These are phyloP conservation scores for Graphiopsis chlorocephala DNA, from an alignment of 2,329 filamentous ascomycete genomes.

Conservation along the genomic window DNA sequence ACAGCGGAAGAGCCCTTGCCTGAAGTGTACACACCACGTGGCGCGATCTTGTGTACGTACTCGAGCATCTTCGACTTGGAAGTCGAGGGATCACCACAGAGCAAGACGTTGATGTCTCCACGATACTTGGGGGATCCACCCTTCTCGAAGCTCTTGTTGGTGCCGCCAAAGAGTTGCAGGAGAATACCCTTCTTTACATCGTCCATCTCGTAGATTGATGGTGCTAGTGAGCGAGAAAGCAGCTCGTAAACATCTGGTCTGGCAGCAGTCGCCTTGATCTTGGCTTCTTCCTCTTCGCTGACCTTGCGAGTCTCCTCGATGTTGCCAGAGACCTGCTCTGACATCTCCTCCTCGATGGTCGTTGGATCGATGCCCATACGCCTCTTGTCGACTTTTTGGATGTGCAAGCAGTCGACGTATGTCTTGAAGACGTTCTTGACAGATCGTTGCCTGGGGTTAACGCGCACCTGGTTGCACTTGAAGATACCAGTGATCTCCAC, in stretches of 20 bases:
- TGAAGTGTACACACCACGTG: conserved; percentile 75
- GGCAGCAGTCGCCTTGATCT: conserved; percentile 76
- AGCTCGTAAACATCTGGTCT: conserved; percentile 91
- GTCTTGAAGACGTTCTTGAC: conserved; percentile 98
- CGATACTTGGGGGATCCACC: conserved; percentile 93
- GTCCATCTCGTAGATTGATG: conserved; percentile 96
- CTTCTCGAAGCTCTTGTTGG: conserved; percentile 97
- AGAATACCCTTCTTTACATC: conserved; percentile 98
- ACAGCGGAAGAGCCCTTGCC: conserved; percentile 75
- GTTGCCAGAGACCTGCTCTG: conserved; percentile 66
- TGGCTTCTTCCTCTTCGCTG: conserved; percentile 79
- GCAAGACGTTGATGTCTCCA: conserved; percentile 94
- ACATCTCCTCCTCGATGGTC: conserved; percentile 80
- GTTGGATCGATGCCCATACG: conserved; percentile 87
- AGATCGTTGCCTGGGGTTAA: conserved; percentile 88
- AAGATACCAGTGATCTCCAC: conserved; percentile 97
- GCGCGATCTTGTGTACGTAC: conserved; percentile 97
- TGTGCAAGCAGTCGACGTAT: conserved; percentile 90
- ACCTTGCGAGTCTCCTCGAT: conserved; percentile 83
- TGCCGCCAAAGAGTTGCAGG: conserved; percentile 92
- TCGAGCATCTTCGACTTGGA: conserved; percentile 91
- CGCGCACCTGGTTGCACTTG: conserved; percentile 85
- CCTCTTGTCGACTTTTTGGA: conserved; percentile 95
- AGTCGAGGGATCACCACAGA: conserved; percentile 96
- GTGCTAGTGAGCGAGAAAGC: conserved; percentile 83